Percentiles rank a stretch among this genome's conserved stretches.
These are phyloP conservation scores for Epichloe festucae DNA, from an alignment of 2,329 filamentous ascomycete genomes.

Conservation along the genomic window DNA sequence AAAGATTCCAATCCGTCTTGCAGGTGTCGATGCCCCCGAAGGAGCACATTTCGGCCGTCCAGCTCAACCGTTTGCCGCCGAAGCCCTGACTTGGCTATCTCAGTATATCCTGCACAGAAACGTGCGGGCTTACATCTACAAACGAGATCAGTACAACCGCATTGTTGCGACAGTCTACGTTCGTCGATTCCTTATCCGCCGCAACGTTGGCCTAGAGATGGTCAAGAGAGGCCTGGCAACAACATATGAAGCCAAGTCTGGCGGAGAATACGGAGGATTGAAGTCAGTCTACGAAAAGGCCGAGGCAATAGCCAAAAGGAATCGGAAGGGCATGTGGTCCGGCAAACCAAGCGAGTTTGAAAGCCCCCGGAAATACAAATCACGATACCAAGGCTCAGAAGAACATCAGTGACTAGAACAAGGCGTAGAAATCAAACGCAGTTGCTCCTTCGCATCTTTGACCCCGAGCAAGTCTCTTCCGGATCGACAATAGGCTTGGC, in stretches of 20 bases:
- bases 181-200: constrained; percentile 52
- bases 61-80: constrained; percentile 69
- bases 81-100: constrained; percentile 73
- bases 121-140: constrained; percentile 73
- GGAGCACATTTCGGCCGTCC: constrained; percentile 82
- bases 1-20: constrained; percentile 77
- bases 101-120: constrained; percentile 56
- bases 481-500: neutral
- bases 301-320: constrained; percentile 52
- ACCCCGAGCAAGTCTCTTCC: neutral
- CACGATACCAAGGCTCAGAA: constrained; percentile 17
- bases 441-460: neutral
- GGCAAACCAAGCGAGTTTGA: constrained; percentile 52
- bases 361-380: constrained; percentile 77
- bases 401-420: constrained; percentile 5
- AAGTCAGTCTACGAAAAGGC: constrained; percentile 51
- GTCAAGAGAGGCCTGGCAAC: constrained; percentile 73
- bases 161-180: constrained; percentile 78
- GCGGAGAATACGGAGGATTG: constrained; percentile 72
- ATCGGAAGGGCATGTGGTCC: constrained; percentile 64
- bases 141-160: constrained; percentile 82
- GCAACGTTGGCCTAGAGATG: constrained; percentile 85
- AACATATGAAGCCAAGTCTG: constrained; percentile 84
- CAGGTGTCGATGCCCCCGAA: constrained; percentile 89
- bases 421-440: neutral